Evolutionary conservation across 169 alveolate species (phyloP).

Genomic region (Cryptosporidium ryanae): DNA sequence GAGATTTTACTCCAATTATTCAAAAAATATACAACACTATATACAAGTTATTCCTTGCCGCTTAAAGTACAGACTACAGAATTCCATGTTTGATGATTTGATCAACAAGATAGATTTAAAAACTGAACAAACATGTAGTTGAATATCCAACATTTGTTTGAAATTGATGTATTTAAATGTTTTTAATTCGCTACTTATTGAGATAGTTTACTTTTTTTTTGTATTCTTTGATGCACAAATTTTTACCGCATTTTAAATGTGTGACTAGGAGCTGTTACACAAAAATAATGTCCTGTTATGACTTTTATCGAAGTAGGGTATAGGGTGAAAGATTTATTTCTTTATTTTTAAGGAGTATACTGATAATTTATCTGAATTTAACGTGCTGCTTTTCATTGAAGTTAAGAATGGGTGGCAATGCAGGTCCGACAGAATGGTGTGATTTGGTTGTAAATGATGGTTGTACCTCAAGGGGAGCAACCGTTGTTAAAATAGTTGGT

Average conservation of each 20-base stretch:
- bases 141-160: background rate
- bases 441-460: conserved; percentile 4
- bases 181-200: too few species aligned
- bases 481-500: conserved; percentile 20
- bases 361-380: background rate
- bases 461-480: conserved; percentile 34
- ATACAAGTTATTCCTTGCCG: conserved; percentile 26
- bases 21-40: conserved; percentile 27
- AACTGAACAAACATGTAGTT: background rate
- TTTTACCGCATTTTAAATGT: conserved; percentile 2
- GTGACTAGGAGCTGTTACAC: conserved; percentile 8
- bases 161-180: too few species aligned
- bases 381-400: background rate
- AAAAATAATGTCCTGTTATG: conserved; percentile 1
- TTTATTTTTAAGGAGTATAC: background rate
- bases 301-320: conserved; percentile 12
- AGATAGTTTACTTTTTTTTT: background rate
- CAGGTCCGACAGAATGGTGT: conserved; percentile 50
- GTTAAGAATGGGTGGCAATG: conserved; percentile 28
- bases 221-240: background rate
- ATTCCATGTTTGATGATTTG: conserved; percentile 20
- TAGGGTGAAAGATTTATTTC: background rate
- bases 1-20: background rate
- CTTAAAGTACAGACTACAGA: conserved; percentile 36
- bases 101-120: conserved; percentile 12